Percentiles rank a stretch among this genome's conserved stretches.
These are phyloP conservation scores for Kwoniella newhampshirensis DNA, from an alignment of 768 basidiomycete species.

Conservation along the genomic window DNA sequence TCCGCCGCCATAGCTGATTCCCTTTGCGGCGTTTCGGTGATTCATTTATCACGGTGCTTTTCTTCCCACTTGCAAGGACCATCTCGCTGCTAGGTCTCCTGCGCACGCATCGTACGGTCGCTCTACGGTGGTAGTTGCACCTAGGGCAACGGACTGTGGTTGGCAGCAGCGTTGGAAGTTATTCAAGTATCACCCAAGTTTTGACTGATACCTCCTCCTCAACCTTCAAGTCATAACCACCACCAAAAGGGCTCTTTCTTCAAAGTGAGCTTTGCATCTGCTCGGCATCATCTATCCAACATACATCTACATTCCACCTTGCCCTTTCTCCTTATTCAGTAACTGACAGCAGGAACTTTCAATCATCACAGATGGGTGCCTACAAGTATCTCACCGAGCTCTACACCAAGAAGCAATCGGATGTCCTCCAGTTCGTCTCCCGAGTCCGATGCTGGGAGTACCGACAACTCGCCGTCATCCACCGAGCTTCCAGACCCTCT, in stretches of 20 bases:
- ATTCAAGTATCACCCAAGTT: no score
- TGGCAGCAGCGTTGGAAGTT: no score
- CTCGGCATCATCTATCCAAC: not conserved
- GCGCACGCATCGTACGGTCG: no score
- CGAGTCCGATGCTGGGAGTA: slow-evolving; percentile 99
- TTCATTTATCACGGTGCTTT: not conserved
- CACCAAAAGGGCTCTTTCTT: slow-evolving; percentile 16
- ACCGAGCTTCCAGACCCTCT: slow-evolving; percentile 95
- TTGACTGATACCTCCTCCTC: not conserved
- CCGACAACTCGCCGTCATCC: slow-evolving; percentile 95
- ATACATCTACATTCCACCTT: not conserved
- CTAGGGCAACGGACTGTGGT: no score
- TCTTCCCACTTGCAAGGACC: no score
- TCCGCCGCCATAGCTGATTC: not conserved
- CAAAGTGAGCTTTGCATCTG: slow-evolving; percentile 14
- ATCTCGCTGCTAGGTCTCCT: no score
- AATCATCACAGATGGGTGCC: slow-evolving; percentile 50
- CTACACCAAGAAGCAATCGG: slow-evolving; percentile 73
- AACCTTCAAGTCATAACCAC: slow-evolving; percentile 24
- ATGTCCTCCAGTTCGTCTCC: slow-evolving; percentile 92
- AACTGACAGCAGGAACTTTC: not conserved
- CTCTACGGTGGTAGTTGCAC: no score
- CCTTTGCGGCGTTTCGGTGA: not conserved
- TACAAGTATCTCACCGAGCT: slow-evolving; percentile 87
- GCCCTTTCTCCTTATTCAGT: not conserved